phyloP scores from a whole-genome alignment of 2,329 filamentous ascomycete species.

The Fusarium torulosum region DNA sequence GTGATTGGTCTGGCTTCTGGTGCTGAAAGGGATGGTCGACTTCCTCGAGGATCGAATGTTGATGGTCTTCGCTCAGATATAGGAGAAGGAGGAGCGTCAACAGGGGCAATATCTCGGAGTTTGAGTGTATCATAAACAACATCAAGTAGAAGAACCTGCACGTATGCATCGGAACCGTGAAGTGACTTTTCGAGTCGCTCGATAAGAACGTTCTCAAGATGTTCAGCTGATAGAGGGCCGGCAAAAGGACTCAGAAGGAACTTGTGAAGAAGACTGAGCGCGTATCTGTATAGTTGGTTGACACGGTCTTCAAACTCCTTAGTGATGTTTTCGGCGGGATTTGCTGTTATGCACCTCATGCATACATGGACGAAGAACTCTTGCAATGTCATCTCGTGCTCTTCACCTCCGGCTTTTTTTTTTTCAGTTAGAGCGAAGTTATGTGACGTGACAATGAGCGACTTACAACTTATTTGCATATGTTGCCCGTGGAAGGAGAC shows the following conservation, averaged over 20 bases:
- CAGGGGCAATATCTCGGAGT: slow-evolving; percentile 63
- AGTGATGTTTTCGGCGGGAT: slow-evolving; percentile 36
- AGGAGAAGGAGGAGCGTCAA: slow-evolving; percentile 59
- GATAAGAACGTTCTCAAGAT: slow-evolving; percentile 78
- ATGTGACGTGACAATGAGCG: background rate
- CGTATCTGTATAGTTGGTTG: slow-evolving; percentile 77
- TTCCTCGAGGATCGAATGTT: slow-evolving; percentile 57
- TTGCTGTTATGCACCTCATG: slow-evolving; percentile 67
- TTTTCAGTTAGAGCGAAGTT: slow-evolving; percentile 36
- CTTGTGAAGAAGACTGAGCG: slow-evolving; percentile 77
- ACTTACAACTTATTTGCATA: slow-evolving; percentile 64
- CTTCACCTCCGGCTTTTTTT: slow-evolving; percentile 62
- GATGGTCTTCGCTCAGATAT: slow-evolving; percentile 61
- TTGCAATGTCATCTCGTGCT: slow-evolving; percentile 71
- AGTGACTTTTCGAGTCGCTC: slow-evolving; percentile 74
- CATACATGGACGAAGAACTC: slow-evolving; percentile 76
- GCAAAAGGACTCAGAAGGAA: slow-evolving; percentile 75
- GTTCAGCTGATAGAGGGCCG: slow-evolving; percentile 68
- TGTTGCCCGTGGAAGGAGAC: slow-evolving; percentile 47
- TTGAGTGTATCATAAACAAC: slow-evolving; percentile 81
- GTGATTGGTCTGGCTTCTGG: slow-evolving; percentile 46
- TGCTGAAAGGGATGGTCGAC: slow-evolving; percentile 55
- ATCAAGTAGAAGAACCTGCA: slow-evolving; percentile 83
- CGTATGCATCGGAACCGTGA: slow-evolving; percentile 71
- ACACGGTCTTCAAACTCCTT: slow-evolving; percentile 58